These are phyloP conservation scores for Hirschioporus abietinus DNA, from an alignment of 768 basidiomycete species.

Conservation along the genomic window DNA sequence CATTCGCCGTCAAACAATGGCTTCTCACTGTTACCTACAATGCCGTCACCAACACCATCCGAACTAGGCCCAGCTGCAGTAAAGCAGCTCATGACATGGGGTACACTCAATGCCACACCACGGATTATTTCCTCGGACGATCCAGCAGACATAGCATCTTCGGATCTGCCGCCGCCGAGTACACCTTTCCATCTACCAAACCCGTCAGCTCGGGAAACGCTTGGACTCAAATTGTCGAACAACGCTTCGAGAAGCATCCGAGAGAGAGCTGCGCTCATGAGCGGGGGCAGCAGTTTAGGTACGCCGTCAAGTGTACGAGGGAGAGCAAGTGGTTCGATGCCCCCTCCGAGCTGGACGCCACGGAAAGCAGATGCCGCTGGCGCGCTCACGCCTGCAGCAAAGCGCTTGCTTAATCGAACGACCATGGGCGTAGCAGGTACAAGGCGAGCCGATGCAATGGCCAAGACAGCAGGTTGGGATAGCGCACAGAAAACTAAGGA, in stretches of 20 bases:
- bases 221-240: slow-evolving; percentile 78
- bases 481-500: slow-evolving; percentile 39
- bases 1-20: slow-evolving; percentile 47
- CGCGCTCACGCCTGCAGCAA: slow-evolving; percentile 82
- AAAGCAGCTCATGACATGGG: slow-evolving; percentile 97
- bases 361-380: slow-evolving; percentile 67
- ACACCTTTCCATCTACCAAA: slow-evolving; percentile 78
- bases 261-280: slow-evolving; percentile 64
- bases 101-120: slow-evolving; percentile 87
- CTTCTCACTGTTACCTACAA: slow-evolving; percentile 75
- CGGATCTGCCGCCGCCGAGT: slow-evolving; percentile 35
- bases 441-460: slow-evolving; percentile 67
- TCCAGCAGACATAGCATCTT: slow-evolving; percentile 29
- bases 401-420: slow-evolving; percentile 66
- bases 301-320: slow-evolving; percentile 31
- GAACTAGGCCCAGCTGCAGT: slow-evolving; percentile 77
- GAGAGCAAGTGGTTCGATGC: slow-evolving; percentile 55
- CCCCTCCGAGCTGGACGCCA: slow-evolving; percentile 77
- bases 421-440: slow-evolving; percentile 58
- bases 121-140: slow-evolving; percentile 72
- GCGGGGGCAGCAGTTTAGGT: slow-evolving; percentile 25
- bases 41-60: slow-evolving; percentile 84
- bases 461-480: slow-evolving; percentile 52
- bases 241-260: slow-evolving; percentile 79
- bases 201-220: slow-evolving; percentile 70